Evolutionary conservation across 1,139 yeast genomes (phyloP), one percentile per base, ranked within the genome.

Genomic region (Scheffersomyces stambukii): DNA sequence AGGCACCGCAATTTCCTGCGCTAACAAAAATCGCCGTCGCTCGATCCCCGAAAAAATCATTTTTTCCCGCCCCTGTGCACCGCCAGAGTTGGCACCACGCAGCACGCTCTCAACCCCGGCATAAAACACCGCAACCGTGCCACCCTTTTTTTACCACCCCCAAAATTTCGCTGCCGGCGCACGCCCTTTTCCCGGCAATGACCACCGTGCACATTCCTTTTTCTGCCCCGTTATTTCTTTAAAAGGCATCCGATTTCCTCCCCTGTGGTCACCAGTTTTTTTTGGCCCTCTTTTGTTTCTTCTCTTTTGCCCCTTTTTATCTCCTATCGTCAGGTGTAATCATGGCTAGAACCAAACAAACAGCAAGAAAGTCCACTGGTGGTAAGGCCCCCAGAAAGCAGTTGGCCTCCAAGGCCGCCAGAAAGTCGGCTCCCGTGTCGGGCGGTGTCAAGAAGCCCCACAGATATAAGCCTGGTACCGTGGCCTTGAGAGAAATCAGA

Each of bases 401-500:
- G 52, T 64, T 67, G 47, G 74, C 74, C 36, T 67, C 73, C 34
- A 67, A 67, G 52, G 74, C 74, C 31, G 74, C 74, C 37, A 64
- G 74, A 62, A 67, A 67, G 50, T 66, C 73, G 21, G 74, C 74
- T 35, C 74, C 74, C 50, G 70, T 64, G 25, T 52, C 66, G 32
- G 74, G 74, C 36, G 73, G 74, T 57, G 74, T 67, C 41, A 67
- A 67, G 57, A 67, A 67, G 54, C 73, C 74, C 23, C 74, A 67
- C 58, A 67, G 74, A 66, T 67, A 66, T 57, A 67, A 67, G 64
- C 74, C 74, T 46, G 73, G 74, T 65, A 67, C 74, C 42, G 74
- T 67, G 41, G 74, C 74, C 32, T 65, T 67, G 57, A 65, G 74
- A 65, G 73, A 67, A 64, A 67, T 67, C 44, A 64, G 74, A 64